Evolutionary conservation across 2,329 filamentous ascomycete genomes (phyloP).

Genomic region (Trichoderma koningii): DNA sequence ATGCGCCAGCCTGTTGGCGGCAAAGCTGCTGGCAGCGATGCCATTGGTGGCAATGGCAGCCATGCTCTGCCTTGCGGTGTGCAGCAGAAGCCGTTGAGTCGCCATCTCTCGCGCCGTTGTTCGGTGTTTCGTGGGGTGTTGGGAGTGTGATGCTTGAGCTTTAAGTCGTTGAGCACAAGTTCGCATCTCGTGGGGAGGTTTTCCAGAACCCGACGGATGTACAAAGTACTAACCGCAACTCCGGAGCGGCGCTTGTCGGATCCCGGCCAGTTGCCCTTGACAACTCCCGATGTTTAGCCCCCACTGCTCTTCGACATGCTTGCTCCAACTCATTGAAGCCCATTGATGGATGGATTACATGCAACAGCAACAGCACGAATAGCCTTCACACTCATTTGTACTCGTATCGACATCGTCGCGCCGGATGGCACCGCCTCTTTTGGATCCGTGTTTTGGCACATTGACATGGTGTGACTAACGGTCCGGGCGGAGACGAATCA

Average conservation of each 20-base stretch:
- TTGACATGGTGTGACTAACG: conserved; percentile 41
- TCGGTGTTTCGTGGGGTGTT: neutral
- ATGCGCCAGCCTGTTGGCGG: neutral
- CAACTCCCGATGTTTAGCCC: conserved; percentile 43
- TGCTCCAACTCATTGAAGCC: conserved; percentile 13
- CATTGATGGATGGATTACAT: neutral
- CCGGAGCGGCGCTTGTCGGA: conserved; percentile 10
- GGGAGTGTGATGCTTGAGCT: neutral
- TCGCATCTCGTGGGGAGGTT: neutral
- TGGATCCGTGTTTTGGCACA: conserved; percentile 29
- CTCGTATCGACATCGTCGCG: conserved; percentile 31
- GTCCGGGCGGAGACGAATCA: conserved; percentile 32
- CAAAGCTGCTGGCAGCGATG: neutral
- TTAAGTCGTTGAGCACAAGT: too few species aligned
- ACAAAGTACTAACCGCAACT: neutral
- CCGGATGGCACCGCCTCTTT: conserved; percentile 33
- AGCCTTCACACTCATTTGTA: conserved; percentile 29
- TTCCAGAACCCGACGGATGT: conserved; percentile 14
- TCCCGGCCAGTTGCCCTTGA: conserved; percentile 40
- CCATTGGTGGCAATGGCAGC: neutral
- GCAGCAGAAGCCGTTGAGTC: conserved; percentile 15
- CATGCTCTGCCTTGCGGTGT: conserved; percentile 2
- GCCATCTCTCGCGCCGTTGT: conserved; percentile 25
- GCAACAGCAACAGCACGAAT: conserved; percentile 5
- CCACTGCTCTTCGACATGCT: conserved; percentile 16